A percentile compares a stretch with the other conserved stretches of the same genome.
Evolutionary conservation across 331 rosid species (phyloP).

Genomic region (Acacia concinna): DNA sequence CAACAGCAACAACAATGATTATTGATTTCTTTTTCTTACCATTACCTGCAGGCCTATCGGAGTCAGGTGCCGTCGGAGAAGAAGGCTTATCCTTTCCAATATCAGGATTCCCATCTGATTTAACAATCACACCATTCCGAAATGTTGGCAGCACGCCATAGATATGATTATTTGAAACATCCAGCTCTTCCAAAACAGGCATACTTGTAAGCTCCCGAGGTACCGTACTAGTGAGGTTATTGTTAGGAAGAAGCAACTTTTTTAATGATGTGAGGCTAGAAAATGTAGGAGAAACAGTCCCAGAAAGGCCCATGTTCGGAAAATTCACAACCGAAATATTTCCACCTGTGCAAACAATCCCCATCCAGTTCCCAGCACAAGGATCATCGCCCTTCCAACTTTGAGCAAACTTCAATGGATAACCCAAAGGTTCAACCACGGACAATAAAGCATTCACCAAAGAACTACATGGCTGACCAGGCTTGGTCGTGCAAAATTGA

Average conservation of each 20-base stretch:
- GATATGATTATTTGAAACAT: constrained; percentile 61
- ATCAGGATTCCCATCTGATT: constrained; percentile 55
- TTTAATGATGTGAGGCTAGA: constrained; percentile 40
- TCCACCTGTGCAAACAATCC: constrained; percentile 43
- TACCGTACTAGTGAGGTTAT: constrained; percentile 45
- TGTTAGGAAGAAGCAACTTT: constrained; percentile 50
- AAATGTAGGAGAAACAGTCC: constrained; percentile 66
- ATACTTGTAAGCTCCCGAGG: constrained; percentile 61
- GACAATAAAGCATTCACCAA: constrained; percentile 51
- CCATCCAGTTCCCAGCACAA: constrained; percentile 56
- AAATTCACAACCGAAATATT: constrained; percentile 58
- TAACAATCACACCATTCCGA: constrained; percentile 37
- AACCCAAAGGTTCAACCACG: constrained; percentile 47
- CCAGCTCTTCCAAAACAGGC: constrained; percentile 48
- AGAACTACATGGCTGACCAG: constrained; percentile 52
- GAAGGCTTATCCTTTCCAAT: constrained; percentile 53
- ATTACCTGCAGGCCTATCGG: not conserved
- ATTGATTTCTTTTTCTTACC: constrained; percentile 26
- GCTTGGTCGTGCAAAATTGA: constrained; percentile 45
- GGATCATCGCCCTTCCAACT: constrained; percentile 82
- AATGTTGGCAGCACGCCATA: constrained; percentile 61
- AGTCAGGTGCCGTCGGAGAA: not conserved
- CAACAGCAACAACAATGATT: constrained; percentile 37
- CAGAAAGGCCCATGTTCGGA: constrained; percentile 52
- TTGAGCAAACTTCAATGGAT: constrained; percentile 56